Conservation (phyloP, 805 yeast genomes). For the Teunomyces stri region DNA sequence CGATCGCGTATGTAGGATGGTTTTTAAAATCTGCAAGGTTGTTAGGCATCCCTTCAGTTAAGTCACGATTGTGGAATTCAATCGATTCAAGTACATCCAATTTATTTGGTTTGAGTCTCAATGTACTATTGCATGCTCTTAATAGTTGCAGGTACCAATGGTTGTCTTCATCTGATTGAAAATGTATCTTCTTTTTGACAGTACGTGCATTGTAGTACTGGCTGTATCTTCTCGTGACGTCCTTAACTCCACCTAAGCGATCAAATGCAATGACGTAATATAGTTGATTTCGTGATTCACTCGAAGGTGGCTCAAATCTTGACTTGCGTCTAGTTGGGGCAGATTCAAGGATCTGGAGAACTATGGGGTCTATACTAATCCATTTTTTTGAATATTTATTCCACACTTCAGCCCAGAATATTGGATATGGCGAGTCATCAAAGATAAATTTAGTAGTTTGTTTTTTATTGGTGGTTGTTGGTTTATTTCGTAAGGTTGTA, state of each 20-base stretch:
- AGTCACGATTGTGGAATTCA: conserved; percentile 60
- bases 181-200: conserved; percentile 66
- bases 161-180: conserved; percentile 50
- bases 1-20: conserved; percentile 84
- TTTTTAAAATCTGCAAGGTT: conserved; percentile 77
- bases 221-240: conserved; percentile 83
- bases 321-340: conserved; percentile 51
- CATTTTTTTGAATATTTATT: conserved; percentile 67
- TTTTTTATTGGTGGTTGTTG: conserved; percentile 13
- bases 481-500: conserved; percentile 9
- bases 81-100: conserved; percentile 56
- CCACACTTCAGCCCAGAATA: conserved; percentile 96
- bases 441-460: conserved; percentile 8
- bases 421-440: conserved; percentile 50
- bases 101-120: conserved; percentile 22
- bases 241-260: conserved; percentile 60
- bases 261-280: conserved; percentile 80
- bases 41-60: conserved; percentile 84
- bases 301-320: conserved; percentile 69
- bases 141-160: conserved; percentile 60
- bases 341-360: conserved; percentile 60
- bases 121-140: conserved; percentile 17
- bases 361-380: conserved; percentile 84
- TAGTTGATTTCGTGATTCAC: conserved; percentile 56
- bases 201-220: conserved; percentile 69